Base-by-base conservation (phyloP, 1,284 basidiomycete species). In the Pseudomicrostroma phylloplanum region DNA sequence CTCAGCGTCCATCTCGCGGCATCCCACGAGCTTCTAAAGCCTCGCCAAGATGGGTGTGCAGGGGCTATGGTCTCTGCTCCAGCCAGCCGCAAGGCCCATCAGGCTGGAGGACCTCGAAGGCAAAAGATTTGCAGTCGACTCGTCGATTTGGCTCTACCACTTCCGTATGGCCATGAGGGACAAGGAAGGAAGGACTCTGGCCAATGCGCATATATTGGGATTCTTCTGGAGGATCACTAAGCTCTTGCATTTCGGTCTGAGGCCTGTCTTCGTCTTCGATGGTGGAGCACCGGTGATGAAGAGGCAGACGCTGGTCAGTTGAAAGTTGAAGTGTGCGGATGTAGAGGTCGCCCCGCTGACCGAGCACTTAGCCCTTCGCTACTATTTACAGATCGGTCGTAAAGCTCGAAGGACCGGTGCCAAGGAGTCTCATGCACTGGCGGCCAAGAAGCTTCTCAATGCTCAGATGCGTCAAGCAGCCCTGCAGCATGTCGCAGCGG, bases 71-170 rank as follows among this genome's bases (percentile, higher is more conserved):
- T 70, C 71, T 54, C 72, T 80, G n/a, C 66, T 80, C 19, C 69
- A 77, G 65, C 78, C 78, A 2, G 71, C 74, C n/a, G 78, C 76
- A 43, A 69, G 78, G 12, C 78, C 78, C 12, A 76, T 79, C 62
- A 75, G 73, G 41, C 67, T 79, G 41, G 77, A 79, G 57, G 75
- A 77, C n/a, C 67, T 80, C 55, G 76, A 76, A 56, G 78, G 76
- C 15, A 76, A 77, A 65, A 66, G 73, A 39, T 69, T 80, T 1
- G 78, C 78, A 42, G 97, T 99, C 68, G 96, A 99, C 81, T 96
- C 92, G 2, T 96, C 92, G 68, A 96, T 99, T 70, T 99, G 96
- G 96, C 88, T 99, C 65, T 98, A 99, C 63, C 78, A 80, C 61
- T 79, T 80, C 54, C 73, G 73, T 81, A 93, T 93, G 43, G 97